Evolutionary conservation across 2,329 filamentous ascomycete genomes (phyloP).

Genomic region (Xylaria sp.): DNA sequence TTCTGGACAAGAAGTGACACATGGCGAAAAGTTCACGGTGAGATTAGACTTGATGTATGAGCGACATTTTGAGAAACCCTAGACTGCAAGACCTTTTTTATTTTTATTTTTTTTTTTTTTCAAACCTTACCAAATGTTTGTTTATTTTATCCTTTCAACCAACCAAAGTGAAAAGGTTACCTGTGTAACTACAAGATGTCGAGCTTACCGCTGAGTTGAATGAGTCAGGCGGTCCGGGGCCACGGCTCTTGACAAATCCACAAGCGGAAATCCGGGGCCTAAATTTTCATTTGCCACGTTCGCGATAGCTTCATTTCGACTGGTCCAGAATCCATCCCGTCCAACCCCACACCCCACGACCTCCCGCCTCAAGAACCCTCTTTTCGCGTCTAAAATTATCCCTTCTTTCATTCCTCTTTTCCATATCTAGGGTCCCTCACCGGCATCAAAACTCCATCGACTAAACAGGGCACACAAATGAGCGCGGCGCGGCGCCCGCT

Average conservation of each 20-base stretch:
- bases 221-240: slow-evolving; percentile 12
- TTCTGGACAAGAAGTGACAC: slow-evolving; percentile 41
- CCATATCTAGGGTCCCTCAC: slow-evolving; percentile 1
- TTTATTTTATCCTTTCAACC: neutral
- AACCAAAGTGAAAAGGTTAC: neutral
- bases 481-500: slow-evolving; percentile 39
- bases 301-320: slow-evolving; percentile 36
- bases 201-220: neutral
- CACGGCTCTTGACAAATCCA: slow-evolving; percentile 16
- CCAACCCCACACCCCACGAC: slow-evolving; percentile 24
- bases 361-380: neutral
- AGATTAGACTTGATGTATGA: slow-evolving; percentile 42
- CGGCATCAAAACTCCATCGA: neutral
- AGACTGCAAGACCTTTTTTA: neutral
- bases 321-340: slow-evolving; percentile 25
- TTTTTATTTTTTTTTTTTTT: neutral
- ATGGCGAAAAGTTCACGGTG: slow-evolving; percentile 42
- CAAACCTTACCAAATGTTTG: neutral
- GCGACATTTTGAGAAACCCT: slow-evolving; percentile 28
- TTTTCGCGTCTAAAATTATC: neutral
- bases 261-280: slow-evolving; percentile 18
- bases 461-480: slow-evolving; percentile 27
- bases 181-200: slow-evolving; percentile 8
- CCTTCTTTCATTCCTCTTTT: neutral
- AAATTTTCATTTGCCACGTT: slow-evolving; percentile 29